Percentiles rank a stretch among this genome's conserved stretches.
Evolutionary conservation across 768 basidiomycete species (phyloP).

Genomic region (Leccinum obscurum): DNA sequence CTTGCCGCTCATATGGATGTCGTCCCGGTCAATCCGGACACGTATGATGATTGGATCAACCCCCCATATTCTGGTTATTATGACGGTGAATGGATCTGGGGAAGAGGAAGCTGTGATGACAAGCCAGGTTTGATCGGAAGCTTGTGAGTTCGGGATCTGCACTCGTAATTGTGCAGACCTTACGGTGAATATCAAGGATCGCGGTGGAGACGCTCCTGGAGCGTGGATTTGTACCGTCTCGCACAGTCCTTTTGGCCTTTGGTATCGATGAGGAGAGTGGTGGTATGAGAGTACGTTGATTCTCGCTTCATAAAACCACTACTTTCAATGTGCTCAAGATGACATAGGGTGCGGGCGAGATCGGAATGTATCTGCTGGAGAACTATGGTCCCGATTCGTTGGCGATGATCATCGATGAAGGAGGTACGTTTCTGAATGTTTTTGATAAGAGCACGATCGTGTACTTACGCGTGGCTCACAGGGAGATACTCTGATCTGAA

Average conservation of each 20-base stretch:
- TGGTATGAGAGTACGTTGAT: constrained; percentile 36
- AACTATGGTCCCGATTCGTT: constrained; percentile 37
- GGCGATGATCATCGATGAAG: too few relatives aligned
- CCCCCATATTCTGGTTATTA: too few relatives aligned
- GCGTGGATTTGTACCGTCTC: constrained; percentile 29
- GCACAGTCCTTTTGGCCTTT: constrained; percentile 35
- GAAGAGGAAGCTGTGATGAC: too few relatives aligned
- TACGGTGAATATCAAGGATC: not conserved
- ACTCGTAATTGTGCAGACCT: not conserved
- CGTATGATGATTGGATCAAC: constrained; percentile 36
- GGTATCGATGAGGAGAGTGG: constrained; percentile 49
- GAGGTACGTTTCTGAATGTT: too few relatives aligned
- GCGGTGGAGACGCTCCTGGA: constrained; percentile 19
- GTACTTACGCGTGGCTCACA: too few relatives aligned
- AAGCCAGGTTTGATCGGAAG: constrained; percentile 30
- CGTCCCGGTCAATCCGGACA: too few relatives aligned
- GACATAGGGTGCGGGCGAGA: constrained; percentile 41
- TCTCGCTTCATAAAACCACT: too few relatives aligned
- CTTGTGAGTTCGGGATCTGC: constrained; percentile 26
- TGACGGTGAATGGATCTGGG: too few relatives aligned
- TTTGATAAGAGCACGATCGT: too few relatives aligned
- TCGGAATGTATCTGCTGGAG: constrained; percentile 40
- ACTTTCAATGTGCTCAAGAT: not conserved
- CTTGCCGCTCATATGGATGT: too few relatives aligned
- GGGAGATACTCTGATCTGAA: too few relatives aligned